Evolutionary conservation across 1,284 basidiomycete species (phyloP).

Genomic region (Anthracocystis walkeri): DNA sequence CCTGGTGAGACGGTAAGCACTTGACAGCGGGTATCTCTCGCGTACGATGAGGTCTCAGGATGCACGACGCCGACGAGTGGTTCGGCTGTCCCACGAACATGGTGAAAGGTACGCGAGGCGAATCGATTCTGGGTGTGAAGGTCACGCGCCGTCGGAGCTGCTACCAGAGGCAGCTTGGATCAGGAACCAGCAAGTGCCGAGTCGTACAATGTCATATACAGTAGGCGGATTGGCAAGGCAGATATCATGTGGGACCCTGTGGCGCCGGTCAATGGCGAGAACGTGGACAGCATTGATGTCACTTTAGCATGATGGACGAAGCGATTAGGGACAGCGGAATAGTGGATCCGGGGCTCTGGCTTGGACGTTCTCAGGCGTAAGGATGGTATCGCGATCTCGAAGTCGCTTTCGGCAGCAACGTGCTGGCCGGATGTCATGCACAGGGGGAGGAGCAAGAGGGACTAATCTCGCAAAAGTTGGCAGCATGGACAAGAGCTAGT

Average conservation of each 20-base stretch:
- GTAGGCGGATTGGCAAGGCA: not conserved
- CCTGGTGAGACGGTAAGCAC: not conserved
- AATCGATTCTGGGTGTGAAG: not conserved
- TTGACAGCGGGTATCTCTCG: no score
- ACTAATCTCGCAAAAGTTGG: no score
- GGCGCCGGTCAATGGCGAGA: slow-evolving; percentile 1
- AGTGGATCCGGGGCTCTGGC: no score
- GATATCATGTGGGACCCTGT: not conserved
- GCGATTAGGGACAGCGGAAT: not conserved
- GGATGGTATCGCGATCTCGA: not conserved
- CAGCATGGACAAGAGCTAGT: no score
- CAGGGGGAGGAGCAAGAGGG: no score
- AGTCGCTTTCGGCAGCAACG: slow-evolving; percentile 14
- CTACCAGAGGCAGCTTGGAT: not conserved
- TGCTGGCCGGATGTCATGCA: slow-evolving; percentile 17
- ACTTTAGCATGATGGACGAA: not conserved
- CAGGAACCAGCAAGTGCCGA: not conserved
- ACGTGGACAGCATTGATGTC: slow-evolving; percentile 1
- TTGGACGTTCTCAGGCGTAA: not conserved
- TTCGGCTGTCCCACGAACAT: not conserved
- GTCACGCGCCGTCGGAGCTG: not conserved
- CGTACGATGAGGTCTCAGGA: not conserved
- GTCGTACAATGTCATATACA: not conserved
- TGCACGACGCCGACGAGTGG: not conserved
- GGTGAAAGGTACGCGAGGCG: not conserved